Percentiles rank a stretch among this genome's conserved stretches.
These are phyloP conservation scores for Talaromyces funiculosus DNA, from an alignment of 2,329 filamentous ascomycete species.

Conservation along the genomic window DNA sequence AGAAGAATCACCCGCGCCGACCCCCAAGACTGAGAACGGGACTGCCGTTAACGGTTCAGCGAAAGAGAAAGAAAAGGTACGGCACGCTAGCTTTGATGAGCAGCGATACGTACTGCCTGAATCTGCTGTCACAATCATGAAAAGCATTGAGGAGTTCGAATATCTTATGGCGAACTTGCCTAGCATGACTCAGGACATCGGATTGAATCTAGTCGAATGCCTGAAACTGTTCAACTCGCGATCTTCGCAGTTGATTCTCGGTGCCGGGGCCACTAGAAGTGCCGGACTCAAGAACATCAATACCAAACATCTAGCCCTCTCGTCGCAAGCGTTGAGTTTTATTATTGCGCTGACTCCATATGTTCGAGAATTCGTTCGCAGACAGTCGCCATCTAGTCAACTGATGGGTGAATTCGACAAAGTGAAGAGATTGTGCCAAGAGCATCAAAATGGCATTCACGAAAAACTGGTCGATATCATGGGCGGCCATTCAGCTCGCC, in stretches of 20 bases:
- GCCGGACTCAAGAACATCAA: constrained; percentile 95
- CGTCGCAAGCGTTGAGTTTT: constrained; percentile 83
- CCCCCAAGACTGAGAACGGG: constrained; percentile 33
- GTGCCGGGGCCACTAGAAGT: constrained; percentile 81
- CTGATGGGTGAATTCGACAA: constrained; percentile 84
- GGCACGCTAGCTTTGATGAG: constrained; percentile 72
- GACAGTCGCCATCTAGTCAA: constrained; percentile 55
- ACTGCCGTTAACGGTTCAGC: constrained; percentile 27
- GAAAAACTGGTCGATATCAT: constrained; percentile 93
- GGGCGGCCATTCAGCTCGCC: constrained; percentile 66
- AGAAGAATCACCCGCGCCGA: constrained; percentile 19
- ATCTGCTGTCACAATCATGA: constrained; percentile 74
- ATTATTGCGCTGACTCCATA: constrained; percentile 83
- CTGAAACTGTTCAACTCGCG: constrained; percentile 92
- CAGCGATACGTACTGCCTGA: constrained; percentile 81
- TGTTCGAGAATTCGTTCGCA: constrained; percentile 81
- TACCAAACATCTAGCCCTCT: constrained; percentile 87
- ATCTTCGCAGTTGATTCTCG: constrained; percentile 91
- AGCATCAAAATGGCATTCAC: constrained; percentile 85
- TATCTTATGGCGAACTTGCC: constrained; percentile 79
- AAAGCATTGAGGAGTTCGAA: constrained; percentile 75
- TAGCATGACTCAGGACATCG: constrained; percentile 80
- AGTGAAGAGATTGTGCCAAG: constrained; percentile 73
- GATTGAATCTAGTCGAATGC: constrained; percentile 72
- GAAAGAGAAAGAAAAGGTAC: constrained; percentile 56